Base-by-base conservation (phyloP, 345 rosid species). In the Populus euphratica region DNA sequence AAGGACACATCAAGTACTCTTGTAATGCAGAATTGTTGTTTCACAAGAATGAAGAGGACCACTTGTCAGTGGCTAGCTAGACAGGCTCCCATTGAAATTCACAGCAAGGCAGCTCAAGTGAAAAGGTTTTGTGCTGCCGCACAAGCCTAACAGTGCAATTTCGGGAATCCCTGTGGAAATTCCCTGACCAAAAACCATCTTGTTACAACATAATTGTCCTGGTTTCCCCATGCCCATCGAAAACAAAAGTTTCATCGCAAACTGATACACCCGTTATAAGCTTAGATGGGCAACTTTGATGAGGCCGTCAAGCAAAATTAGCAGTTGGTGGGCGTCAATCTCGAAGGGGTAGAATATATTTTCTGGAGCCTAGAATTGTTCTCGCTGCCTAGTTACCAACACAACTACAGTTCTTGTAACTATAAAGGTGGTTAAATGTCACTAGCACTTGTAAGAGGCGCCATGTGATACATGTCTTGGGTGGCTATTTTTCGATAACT, bases 341-440 rank as follows among this genome's bases (percentile, higher is more conserved):
- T 69, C 77, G 20, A 74, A 63, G 70, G 27, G 39, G 68, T 41
- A 20, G 56, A 61, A 25, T 61, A 73, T 72, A 17, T 72, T 16
- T 67, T 56, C 27, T 70, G 62, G 50, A 27, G 47, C 12, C 7
- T 25, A 29, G 61, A 43, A 39, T 27, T n/a, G 47, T 33, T 43
- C 44, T 52, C 9, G 44, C 29, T 14, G n/a, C 66, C 75, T 25
- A 5, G 16, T 10, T 5, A 47, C 62, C 54, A 16, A 49, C 54
- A 49, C 54, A 52, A 23, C 3, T 38, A 18, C 20, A 25, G 18
- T 29, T 50, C n/a, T 18, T n/a, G 29, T 23, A 20, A 12, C 75
- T 43, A 27, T n/a, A n/a, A 64, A 52, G 64, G 14, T 72, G 66
- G 35, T 54, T 54, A 31, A 72, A 56, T 43, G 35, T 36, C 65